Evolutionary conservation across 2,329 filamentous ascomycete species (phyloP), one percentile per base, ranked within the genome.

Genomic region (Ambrosiella beaveri): DNA sequence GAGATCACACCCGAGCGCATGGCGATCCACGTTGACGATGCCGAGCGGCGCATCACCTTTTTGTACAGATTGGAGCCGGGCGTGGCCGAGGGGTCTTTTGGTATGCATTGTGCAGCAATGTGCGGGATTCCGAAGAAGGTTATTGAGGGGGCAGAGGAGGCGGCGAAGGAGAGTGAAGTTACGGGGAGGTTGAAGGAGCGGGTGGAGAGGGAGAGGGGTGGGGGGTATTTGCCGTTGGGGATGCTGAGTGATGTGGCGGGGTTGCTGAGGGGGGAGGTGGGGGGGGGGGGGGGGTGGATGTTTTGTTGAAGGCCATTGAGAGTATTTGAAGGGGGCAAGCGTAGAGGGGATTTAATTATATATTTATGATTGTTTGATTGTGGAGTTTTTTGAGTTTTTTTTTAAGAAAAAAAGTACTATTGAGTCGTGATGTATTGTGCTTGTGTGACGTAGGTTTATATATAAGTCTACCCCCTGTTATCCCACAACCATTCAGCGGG

Each of bases 101-200:
- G 93, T 65, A 98, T 98, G 93, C 93, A 98, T 69, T 98, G 93
- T 67, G 93, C 93, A 0, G 85, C 88, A 61, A 98, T 98, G 93
- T 98, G 93, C 65, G 93, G 93, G 0, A 97, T 98, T 62, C 81
- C 88, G 0, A 74, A 75, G 50, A 83, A 83, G 58, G 82, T 98
- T 13, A 88, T 98, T 62, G 83, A 90, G 66, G 75, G 85, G 19
- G 93, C 93, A 0, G 93, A 98, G 70, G 80, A 84, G 19, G 93
- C 93, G 5, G 93, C 93, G 1, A 82, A 77, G 64, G 87, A 89
- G 65, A 97, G 93, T 89, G 93, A 98, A 72, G 89, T 96, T 69
- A 97, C 93, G 0, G 91, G 86, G 64, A 77, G 88, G 17, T 75
- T 97, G 62, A 93, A 89, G 70, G 89, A 95, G 69, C 90, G 86